phyloP scores from a whole-genome alignment of 2,329 filamentous ascomycete genomes.

The Penicillium aurantiogriseum region DNA sequence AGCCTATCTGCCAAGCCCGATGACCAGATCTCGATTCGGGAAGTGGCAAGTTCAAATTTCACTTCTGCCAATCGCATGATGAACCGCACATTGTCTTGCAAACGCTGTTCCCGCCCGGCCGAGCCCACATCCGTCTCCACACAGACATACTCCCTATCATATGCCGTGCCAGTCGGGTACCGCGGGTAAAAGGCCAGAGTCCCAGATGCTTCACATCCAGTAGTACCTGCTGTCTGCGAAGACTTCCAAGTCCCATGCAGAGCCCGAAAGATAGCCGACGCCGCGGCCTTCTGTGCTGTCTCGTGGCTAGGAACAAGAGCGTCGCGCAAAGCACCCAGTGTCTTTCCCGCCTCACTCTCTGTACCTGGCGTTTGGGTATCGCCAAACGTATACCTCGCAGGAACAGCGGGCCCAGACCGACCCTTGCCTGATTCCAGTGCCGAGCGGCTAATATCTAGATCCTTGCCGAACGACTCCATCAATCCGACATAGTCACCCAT shows the following conservation, averaged over 20 bases:
- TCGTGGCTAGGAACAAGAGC: slow-evolving; percentile 39
- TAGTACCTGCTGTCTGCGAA: slow-evolving; percentile 44
- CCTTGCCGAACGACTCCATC: slow-evolving; percentile 66
- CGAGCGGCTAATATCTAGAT: slow-evolving; percentile 53
- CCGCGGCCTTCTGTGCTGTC: slow-evolving; percentile 55
- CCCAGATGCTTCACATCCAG: slow-evolving; percentile 55
- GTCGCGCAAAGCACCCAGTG: slow-evolving; percentile 47
- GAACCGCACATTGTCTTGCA: slow-evolving; percentile 1
- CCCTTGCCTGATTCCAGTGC: slow-evolving; percentile 35
- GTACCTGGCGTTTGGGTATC: slow-evolving; percentile 28
- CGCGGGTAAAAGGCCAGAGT: slow-evolving; percentile 65
- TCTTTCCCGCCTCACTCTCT: slow-evolving; percentile 41
- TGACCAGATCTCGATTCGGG: slow-evolving; percentile 20
- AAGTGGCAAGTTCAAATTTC: neutral
- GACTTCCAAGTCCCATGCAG: slow-evolving; percentile 70
- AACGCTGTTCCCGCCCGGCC: neutral
- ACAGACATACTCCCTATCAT: slow-evolving; percentile 38
- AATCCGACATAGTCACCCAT: slow-evolving; percentile 79
- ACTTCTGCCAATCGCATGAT: slow-evolving; percentile 19
- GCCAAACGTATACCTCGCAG: slow-evolving; percentile 50
- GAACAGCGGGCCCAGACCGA: slow-evolving; percentile 48
- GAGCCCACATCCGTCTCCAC: slow-evolving; percentile 15
- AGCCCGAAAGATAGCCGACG: slow-evolving; percentile 67
- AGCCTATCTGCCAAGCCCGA: slow-evolving; percentile 1
- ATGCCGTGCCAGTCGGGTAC: slow-evolving; percentile 49